Evolutionary conservation across 805 yeast species (phyloP), one percentile per base, ranked within the genome.

Genomic region (Starmerella apicola): DNA sequence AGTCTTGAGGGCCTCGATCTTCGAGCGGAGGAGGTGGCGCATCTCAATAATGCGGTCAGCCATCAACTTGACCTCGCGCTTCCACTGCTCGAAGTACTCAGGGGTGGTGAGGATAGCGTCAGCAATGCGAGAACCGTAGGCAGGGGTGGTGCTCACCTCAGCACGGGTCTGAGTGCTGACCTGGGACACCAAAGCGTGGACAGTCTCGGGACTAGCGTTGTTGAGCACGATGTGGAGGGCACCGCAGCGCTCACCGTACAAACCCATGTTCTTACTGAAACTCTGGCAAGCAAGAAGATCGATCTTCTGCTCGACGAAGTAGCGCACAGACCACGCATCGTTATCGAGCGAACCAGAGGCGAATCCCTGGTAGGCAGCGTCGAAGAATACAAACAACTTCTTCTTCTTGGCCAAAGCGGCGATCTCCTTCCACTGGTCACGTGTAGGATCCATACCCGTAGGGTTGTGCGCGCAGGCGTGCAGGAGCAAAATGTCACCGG

Each of bases 381-480:
- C 98, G 56, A 91, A 86, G 46, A 88, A 63, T 5, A 84, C 83
- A 53, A 88, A 70, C 62, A 84, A 94, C 39, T 71, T 64, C 42
- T 72, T 68, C 43, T 62, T 57, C 50, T 73, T 70, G 47, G 83
- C 64, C 20, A 75, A 78, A 32, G 70, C 67, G 34, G 82, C 67
- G 38, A 91, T 78, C 54, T 67, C 52, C 34, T 60, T 60, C 98
- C 98, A 88, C 64, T 88, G 81, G 37, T 71, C 80, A 43, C 67
- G 65, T 2, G 81, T 74, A 42, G 97, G 97, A 60, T 88, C 98
- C 51, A 88, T 74, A 31, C 97, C 98, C 18, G 97, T 88, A 44
- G 98, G 97, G 61, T 88, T 88, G 64, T 88, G 98, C 25, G 97
- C 97, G 61, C 96, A 86, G 3, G 97, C 85, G 58, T 88, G 98